Conservation (phyloP, 805 yeast species). For the Peterozyma toletana region DNA sequence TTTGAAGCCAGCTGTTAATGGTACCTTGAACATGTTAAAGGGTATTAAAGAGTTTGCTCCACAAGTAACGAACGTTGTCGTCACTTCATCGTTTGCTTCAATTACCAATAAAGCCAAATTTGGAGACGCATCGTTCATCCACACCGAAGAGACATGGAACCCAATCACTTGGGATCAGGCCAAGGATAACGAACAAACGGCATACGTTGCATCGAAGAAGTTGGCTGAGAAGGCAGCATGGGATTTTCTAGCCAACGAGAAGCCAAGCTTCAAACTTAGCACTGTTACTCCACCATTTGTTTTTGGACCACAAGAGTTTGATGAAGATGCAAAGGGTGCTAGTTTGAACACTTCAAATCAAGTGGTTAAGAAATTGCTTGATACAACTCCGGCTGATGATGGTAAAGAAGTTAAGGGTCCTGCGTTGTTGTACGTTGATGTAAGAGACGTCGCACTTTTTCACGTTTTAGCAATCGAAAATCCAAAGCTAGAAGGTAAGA, state of each 20-base stretch:
- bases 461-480: slow-evolving; percentile 30
- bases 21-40: slow-evolving; percentile 33
- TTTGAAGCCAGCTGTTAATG: slow-evolving; percentile 39
- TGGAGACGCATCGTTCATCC: slow-evolving; percentile 3
- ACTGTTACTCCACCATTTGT: slow-evolving; percentile 27
- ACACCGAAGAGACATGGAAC: slow-evolving; percentile 28
- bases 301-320: slow-evolving; percentile 33
- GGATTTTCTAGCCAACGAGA: slow-evolving; percentile 25
- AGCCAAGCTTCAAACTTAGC: slow-evolving; percentile 23
- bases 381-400: slow-evolving; percentile 12
- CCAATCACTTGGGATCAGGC: slow-evolving; percentile 13
- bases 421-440: slow-evolving; percentile 33
- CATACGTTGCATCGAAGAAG: slow-evolving; percentile 33
- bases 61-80: slow-evolving; percentile 33
- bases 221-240: slow-evolving; percentile 38
- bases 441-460: slow-evolving; percentile 55
- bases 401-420: slow-evolving; percentile 12
- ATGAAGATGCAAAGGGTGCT: slow-evolving; percentile 3
- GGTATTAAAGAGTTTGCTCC: slow-evolving; percentile 32
- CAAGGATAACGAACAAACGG: slow-evolving; percentile 12
- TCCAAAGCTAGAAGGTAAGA: slow-evolving; percentile 5
- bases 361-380: slow-evolving; percentile 15
- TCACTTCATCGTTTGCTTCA: slow-evolving; percentile 50
- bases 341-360: slow-evolving; percentile 25
- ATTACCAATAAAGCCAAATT: slow-evolving; percentile 1